Evolutionary conservation across 768 basidiomycete genomes (phyloP), one percentile per base, ranked within the genome.

Genomic region (Suillus bovinus): DNA sequence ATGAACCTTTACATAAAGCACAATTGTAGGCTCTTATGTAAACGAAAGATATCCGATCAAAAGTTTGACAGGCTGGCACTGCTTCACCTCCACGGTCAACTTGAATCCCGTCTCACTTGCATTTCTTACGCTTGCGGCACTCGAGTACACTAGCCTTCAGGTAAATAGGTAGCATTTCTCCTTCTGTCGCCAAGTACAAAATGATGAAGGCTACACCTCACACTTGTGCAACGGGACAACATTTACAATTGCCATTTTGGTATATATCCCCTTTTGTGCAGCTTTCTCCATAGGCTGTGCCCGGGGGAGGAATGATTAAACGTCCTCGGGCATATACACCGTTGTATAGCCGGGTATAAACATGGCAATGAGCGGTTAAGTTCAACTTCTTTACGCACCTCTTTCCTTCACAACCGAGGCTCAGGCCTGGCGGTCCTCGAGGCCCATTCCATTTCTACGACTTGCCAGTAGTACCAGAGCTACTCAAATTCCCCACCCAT

Each of bases 311-410:
- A 38, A 36, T 34, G 16, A 16, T 24, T 55, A 55, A n/a, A 55
- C 24, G 36, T 56, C 34, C 33, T 56, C 36, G 24, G 54, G 36
- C 54, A 14, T 38, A n/a, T n/a, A n/a, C n/a, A 56, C 54, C 54
- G 2, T 38, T 56, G 5, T 10, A 34, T 38, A 20, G 54, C 54
- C 54, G 22, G 54, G 39, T 49, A 52, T 56, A 57, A 57, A 22
- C 33, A 50, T 13, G 16, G 34, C 3, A 59, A 72, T 72, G 71
- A 53, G 13, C 16, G 14, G 29, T 22, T 27, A 46, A 22, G 6
- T 46, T 22, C 20, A 27, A 55, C 41, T 57, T 57, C 44, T 31
- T 55, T 31, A 36, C 47, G 31, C 4, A 58, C 41, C 58, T 33
- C 31, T 55, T 46, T 55, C n/a, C 33, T 49, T 31, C 24, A 33